Percentiles rank a stretch among this genome's conserved stretches.
These are phyloP conservation scores for Vitis amurensis DNA, from an alignment of 164 flowering plant species.

Conservation along the genomic window DNA sequence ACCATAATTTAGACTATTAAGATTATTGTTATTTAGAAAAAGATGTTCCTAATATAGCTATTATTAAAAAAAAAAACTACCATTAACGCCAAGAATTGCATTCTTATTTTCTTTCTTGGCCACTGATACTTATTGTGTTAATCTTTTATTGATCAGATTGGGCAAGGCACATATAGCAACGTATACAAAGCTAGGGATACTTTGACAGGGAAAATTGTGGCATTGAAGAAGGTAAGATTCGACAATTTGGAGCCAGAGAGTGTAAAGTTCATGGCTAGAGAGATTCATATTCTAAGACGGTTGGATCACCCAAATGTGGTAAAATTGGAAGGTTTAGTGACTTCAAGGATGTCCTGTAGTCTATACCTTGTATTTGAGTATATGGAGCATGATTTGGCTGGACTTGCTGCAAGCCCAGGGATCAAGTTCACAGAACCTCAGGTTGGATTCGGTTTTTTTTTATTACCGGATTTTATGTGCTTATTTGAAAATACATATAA, in stretches of 20 bases:
- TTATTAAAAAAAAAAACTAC: too few species aligned
- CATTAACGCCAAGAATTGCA: too few species aligned
- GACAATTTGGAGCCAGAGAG: slow-evolving; percentile 82
- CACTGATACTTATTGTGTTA: slow-evolving; percentile 1
- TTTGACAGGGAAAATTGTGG: slow-evolving; percentile 66
- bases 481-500: neutral
- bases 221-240: slow-evolving; percentile 70
- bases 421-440: slow-evolving; percentile 69
- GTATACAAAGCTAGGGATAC: slow-evolving; percentile 88
- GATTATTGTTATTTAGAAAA: too few species aligned
- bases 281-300: slow-evolving; percentile 69
- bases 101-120: neutral
- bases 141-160: slow-evolving; percentile 47
- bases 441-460: slow-evolving; percentile 27
- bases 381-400: slow-evolving; percentile 96
- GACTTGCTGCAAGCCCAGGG: slow-evolving; percentile 78
- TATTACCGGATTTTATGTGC: neutral
- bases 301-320: slow-evolving; percentile 76
- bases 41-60: too few species aligned
- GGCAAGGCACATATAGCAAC: slow-evolving; percentile 89
- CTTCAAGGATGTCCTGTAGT: slow-evolving; percentile 81
- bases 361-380: slow-evolving; percentile 78
- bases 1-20: too few species aligned
- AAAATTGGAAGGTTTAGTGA: slow-evolving; percentile 64
- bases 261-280: slow-evolving; percentile 89